These are phyloP conservation scores for Pichia thaimueangensis DNA, from an alignment of 805 yeast genomes.

Conservation along the genomic window DNA sequence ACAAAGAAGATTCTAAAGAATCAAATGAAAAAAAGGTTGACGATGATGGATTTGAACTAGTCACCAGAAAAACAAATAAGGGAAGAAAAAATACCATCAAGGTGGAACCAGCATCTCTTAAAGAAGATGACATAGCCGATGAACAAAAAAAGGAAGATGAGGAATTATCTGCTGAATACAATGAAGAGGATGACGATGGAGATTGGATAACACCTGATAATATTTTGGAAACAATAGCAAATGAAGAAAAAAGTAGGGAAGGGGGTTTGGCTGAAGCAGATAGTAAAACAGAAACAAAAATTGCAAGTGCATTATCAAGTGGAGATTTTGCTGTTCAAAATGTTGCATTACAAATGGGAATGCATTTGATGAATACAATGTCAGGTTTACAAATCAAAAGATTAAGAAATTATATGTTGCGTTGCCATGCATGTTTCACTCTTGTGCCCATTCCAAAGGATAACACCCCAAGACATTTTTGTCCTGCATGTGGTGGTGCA, in stretches of 20 bases:
- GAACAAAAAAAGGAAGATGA: constrained; percentile 14
- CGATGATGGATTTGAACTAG: constrained; percentile 17
- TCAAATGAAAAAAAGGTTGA: constrained; percentile 7
- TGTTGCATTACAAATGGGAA: constrained; percentile 84
- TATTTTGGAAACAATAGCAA: constrained; percentile 58
- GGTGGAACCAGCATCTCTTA: constrained; percentile 1
- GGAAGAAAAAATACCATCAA: constrained; percentile 5
- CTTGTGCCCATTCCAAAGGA: constrained; percentile 71
- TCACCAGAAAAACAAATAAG: constrained; percentile 10
- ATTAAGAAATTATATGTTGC: constrained; percentile 84
- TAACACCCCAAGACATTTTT: constrained; percentile 78
- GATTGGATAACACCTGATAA: constrained; percentile 94
- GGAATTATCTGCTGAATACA: constrained; percentile 34
- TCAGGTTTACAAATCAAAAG: constrained; percentile 81
- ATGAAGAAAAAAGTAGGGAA: constrained; percentile 57
- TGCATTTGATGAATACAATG: constrained; percentile 76
- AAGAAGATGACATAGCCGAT: constrained; percentile 9
- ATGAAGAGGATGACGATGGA: constrained; percentile 72
- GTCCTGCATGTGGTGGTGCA: constrained; percentile 93
- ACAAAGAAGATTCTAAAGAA: constrained; percentile 8
- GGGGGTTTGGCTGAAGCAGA: constrained; percentile 32
- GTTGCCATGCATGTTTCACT: constrained; percentile 96
- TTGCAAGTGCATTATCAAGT: constrained; percentile 80
- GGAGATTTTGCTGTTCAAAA: constrained; percentile 98
- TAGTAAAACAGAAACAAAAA: constrained; percentile 17